Conservation (phyloP, 495 filamentous ascomycete genomes). For the Penicillium riverlandense region DNA sequence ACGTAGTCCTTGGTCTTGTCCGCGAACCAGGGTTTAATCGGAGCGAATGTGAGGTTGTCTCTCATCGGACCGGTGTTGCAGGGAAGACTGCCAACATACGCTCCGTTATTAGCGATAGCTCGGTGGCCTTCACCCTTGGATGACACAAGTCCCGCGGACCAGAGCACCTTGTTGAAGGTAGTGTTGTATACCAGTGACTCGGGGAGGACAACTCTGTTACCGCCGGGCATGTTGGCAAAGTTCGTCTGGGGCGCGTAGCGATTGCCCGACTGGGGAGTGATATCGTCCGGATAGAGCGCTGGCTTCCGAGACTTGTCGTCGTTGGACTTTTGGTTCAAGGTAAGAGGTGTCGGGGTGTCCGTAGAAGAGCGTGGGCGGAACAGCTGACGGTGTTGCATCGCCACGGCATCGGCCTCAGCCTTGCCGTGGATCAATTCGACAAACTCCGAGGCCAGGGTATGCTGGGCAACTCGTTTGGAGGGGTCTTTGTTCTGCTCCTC, state of each 20-base stretch:
- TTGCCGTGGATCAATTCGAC: constrained; percentile 70
- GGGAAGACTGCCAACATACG: constrained; percentile 57
- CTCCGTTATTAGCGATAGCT: constrained; percentile 49
- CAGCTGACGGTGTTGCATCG: constrained; percentile 50
- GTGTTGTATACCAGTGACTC: constrained; percentile 53
- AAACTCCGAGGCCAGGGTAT: constrained; percentile 72
- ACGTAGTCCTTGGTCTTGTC: constrained; percentile 55
- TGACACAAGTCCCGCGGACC: constrained; percentile 57
- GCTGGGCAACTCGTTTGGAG: constrained; percentile 68
- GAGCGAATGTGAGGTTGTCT: constrained; percentile 54
- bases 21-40: constrained; percentile 50
- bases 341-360: constrained; percentile 30
- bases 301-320: constrained; percentile 14
- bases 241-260: constrained; percentile 35
- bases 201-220: constrained; percentile 54
- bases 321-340: constrained; percentile 18
- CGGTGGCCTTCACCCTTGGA: constrained; percentile 62
- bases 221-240: constrained; percentile 39
- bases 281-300: constrained; percentile 4
- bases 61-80: constrained; percentile 47
- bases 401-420: constrained; percentile 46
- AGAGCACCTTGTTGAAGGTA: constrained; percentile 56
- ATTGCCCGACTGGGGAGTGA: constrained; percentile 35
- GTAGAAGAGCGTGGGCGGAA: constrained; percentile 41
- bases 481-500: constrained; percentile 57